A percentile compares a stretch with the other conserved stretches of the same genome.
Evolutionary conservation across 768 basidiomycete species (phyloP).

Genomic region (Russula foetens): DNA sequence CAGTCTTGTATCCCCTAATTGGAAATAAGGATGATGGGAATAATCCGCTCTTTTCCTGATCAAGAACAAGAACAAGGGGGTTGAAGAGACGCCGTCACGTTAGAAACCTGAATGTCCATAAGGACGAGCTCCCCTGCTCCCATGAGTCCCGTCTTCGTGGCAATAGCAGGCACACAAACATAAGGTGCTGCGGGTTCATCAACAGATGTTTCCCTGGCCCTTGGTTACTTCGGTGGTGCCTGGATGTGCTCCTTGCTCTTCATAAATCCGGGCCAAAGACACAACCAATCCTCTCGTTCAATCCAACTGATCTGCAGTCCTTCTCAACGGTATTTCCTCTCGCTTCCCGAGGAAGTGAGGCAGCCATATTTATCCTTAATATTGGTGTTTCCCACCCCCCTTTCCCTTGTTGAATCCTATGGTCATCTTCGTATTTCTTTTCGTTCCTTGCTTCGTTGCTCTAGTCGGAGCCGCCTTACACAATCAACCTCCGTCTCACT

Average conservation of each 20-base stretch:
- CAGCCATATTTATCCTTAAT: slow-evolving; percentile 3
- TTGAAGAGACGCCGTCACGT: too few species aligned
- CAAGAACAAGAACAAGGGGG: background rate
- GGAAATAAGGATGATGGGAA: too few species aligned
- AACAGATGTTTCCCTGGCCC: too few species aligned
- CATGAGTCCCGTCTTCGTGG: too few species aligned
- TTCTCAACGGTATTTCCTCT: background rate
- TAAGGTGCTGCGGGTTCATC: too few species aligned
- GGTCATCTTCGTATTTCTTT: slow-evolving; percentile 28
- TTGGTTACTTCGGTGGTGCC: too few species aligned
- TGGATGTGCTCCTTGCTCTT: too few species aligned
- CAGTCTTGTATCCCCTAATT: too few species aligned
- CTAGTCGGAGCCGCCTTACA: slow-evolving; percentile 28
- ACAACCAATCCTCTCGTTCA: background rate
- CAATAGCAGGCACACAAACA: too few species aligned
- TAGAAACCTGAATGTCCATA: too few species aligned
- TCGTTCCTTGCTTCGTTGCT: slow-evolving; percentile 27
- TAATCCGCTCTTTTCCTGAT: background rate
- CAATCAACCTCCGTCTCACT: slow-evolving; percentile 34
- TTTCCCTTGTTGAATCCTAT: slow-evolving; percentile 22
- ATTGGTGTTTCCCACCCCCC: background rate
- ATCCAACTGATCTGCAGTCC: background rate
- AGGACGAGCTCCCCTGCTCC: too few species aligned
- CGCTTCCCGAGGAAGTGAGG: background rate
- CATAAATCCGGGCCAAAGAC: background rate